phyloP scores from a whole-genome alignment of 1,139 yeast genomes.

The Blastobotrys elegans region DNA sequence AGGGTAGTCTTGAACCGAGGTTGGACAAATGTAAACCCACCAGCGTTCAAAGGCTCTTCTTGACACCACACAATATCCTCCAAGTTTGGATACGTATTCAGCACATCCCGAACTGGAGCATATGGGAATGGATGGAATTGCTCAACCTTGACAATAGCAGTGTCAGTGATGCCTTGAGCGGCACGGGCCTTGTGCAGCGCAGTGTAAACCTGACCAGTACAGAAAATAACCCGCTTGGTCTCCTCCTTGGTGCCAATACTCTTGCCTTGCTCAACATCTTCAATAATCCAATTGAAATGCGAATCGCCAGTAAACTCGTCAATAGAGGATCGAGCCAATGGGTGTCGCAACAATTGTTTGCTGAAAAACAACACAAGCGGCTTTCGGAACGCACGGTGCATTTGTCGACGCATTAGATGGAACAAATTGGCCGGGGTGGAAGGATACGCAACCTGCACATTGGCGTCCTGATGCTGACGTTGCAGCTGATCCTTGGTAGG shows the following conservation, averaged over 20 bases:
- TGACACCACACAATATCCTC: constrained; percentile 96
- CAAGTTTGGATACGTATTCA: constrained; percentile 73
- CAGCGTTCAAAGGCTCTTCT: constrained; percentile 99
- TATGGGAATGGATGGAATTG: constrained; percentile 99
- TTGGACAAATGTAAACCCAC: constrained; percentile 70
- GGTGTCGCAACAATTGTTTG: constrained; percentile 93
- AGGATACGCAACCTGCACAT: constrained; percentile 97
- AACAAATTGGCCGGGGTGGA: constrained; percentile 95
- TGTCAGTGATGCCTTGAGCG: constrained; percentile 63
- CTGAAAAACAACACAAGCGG: constrained; percentile 89
- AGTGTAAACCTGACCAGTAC: constrained; percentile 93
- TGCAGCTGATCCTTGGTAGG: constrained; percentile 84
- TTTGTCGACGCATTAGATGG: constrained; percentile 98
- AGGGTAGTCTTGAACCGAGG: constrained; percentile 80
- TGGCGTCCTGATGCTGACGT: constrained; percentile 98
- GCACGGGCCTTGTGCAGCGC: constrained; percentile 88
- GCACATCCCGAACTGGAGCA: constrained; percentile 82
- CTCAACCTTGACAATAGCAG: constrained; percentile 87
- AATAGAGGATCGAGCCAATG: constrained; percentile 84
- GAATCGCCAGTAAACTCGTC: constrained; percentile 87
- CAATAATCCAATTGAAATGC: constrained; percentile 92
- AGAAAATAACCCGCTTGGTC: constrained; percentile 78
- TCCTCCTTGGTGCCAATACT: constrained; percentile 72
- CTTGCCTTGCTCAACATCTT: constrained; percentile 80
- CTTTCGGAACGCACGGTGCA: constrained; percentile 98